Evolutionary conservation across 2,329 filamentous ascomycete genomes (phyloP), one percentile per base, ranked within the genome.

Genomic region (Hypomyces perniciosus): DNA sequence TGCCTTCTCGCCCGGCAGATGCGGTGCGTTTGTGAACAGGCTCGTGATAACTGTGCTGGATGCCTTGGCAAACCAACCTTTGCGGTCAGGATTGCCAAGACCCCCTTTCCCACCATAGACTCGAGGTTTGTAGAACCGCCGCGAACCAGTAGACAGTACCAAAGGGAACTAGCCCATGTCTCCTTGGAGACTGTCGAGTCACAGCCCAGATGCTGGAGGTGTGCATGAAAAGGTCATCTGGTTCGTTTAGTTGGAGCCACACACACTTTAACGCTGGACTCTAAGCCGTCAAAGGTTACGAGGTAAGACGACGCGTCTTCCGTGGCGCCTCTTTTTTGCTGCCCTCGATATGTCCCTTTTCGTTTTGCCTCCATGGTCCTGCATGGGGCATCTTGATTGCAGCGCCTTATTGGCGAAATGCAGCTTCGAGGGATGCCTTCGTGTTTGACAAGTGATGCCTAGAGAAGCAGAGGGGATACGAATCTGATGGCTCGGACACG

Each of bases 291-390:
- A 26, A 31, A 33, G 33, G 40, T 40, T 52, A 54, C 48, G 48
- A 51, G 48, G 44, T 34, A 42, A 44, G 48, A 41, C 48, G 6
- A 51, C 35, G 35, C 48, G 30, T 37, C 40, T 50, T 44, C 30
- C 40, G 26, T 45, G 27, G 20, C 20, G 3, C 20, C 20, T 20
- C 20, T 20, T 20, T 20, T 20, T 20, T 20, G 20, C 20, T 3
- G 20, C 20, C 20, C 20, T 20, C 20, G 20, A 20, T 20, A 20
- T 20, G 20, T 20, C 20, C 20, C 3, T 20, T 20, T 20, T 20
- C 20, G 20, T 20, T 20, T 20, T 45, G 35, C 39, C 33, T 48
- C 40, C 39, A 20, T 34, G 48, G 41, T 41, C 20, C 42, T 8
- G 6, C 12, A n/a, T 12, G 7, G 30, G 42, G 20, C 3, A 44